Conservation (phyloP, 495 filamentous ascomycete species). For the Daldinia loculata region DNA sequence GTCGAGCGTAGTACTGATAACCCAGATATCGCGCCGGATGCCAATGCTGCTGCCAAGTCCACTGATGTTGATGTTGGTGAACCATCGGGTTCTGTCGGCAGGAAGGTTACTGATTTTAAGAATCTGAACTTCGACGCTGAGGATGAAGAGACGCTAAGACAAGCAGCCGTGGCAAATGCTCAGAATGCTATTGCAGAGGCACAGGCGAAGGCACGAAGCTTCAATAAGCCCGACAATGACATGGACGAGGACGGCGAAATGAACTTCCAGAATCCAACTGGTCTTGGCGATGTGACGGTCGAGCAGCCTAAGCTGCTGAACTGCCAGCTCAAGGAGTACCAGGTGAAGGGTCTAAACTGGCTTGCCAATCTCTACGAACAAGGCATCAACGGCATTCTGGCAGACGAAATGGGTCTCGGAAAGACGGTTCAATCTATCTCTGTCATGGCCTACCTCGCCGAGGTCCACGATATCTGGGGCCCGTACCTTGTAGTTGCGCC, state of each 20-base stretch:
- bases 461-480: conserved; percentile 97
- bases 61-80: conserved; percentile 65
- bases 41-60: conserved; percentile 55
- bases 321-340: conserved; percentile 96
- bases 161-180: conserved; percentile 92
- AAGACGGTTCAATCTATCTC: conserved; percentile 99
- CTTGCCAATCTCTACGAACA: conserved; percentile 98
- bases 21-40: conserved; percentile 65
- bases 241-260: conserved; percentile 89
- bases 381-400: conserved; percentile 98
- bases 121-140: conserved; percentile 95
- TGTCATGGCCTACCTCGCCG: conserved; percentile 98
- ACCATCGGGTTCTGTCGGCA: conserved; percentile 62
- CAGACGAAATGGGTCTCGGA: conserved; percentile 99
- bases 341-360: conserved; percentile 98
- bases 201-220: conserved; percentile 89
- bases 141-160: conserved; percentile 81
- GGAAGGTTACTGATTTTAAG: conserved; percentile 90
- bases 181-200: conserved; percentile 96
- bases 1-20: conserved; percentile 88
- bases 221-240: conserved; percentile 74
- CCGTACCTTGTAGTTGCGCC: conserved; percentile 97
- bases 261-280: conserved; percentile 99
- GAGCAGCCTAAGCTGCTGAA: conserved; percentile 94
- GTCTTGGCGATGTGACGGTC: conserved; percentile 91